Conservation (phyloP, 306 rosid species). For the Quercus alba region DNA sequence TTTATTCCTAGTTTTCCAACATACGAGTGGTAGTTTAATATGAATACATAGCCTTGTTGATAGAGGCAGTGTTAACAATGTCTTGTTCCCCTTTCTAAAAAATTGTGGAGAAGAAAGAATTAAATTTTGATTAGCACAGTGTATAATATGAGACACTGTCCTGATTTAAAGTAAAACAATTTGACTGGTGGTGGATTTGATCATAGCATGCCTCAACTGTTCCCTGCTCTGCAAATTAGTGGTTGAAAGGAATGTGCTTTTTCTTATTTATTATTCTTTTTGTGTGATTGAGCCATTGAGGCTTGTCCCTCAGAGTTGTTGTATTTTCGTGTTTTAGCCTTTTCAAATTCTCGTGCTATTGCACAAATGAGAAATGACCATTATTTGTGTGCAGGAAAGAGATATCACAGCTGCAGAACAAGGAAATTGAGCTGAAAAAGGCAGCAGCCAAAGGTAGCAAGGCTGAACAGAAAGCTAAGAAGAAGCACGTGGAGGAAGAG, state of each 20-base stretch:
- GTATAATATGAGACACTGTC: background rate
- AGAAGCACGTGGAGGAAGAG: conserved; percentile 94
- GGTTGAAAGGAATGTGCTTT: background rate
- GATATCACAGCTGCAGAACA: conserved; percentile 69
- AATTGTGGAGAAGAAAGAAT: background rate
- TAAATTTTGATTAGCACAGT: background rate
- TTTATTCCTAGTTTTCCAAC: background rate
- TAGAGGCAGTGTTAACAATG: background rate
- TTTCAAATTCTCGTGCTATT: conserved; percentile 10
- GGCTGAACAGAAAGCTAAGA: conserved; percentile 90
- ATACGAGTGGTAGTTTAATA: background rate
- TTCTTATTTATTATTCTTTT: background rate
- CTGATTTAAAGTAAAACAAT: background rate
- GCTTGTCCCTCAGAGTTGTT: background rate
- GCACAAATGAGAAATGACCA: background rate
- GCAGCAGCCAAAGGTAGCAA: conserved; percentile 93
- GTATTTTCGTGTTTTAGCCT: background rate
- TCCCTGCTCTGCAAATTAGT: background rate
- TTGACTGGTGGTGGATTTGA: background rate
- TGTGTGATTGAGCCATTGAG: background rate
- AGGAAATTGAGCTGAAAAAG: conserved; percentile 77
- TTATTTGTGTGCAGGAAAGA: conserved; percentile 61
- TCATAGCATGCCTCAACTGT: background rate
- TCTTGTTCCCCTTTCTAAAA: background rate
- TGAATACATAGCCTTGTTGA: background rate